Conservation (phyloP, 305 asterid genomes). For the Stenogyne calaminthoides region DNA sequence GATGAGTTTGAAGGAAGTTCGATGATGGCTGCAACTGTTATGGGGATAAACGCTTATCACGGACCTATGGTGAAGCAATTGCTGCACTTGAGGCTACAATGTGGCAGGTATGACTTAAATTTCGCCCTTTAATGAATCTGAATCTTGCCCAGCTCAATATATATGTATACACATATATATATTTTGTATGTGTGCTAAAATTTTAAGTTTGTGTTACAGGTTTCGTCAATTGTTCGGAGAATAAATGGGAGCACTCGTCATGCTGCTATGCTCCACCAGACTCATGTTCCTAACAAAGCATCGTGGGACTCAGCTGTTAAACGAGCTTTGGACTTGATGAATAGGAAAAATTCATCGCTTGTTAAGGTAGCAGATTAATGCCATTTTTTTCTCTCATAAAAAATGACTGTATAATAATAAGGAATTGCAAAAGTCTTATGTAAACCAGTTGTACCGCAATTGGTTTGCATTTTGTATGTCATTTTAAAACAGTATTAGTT, state of each 20-base stretch:
- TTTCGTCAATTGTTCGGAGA: constrained; percentile 52
- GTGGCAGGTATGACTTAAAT: constrained; percentile 54
- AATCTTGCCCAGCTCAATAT: constrained; percentile 4
- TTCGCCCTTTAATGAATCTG: not conserved
- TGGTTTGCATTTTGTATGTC: too few species aligned
- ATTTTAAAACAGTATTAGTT: too few species aligned
- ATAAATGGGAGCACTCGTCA: constrained; percentile 38
- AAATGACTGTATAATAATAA: too few species aligned
- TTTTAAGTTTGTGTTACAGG: constrained; percentile 45
- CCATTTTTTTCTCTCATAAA: not conserved
- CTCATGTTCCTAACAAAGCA: constrained; percentile 69
- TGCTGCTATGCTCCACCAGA: constrained; percentile 49
- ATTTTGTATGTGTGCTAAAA: too few species aligned
- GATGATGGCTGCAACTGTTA: constrained; percentile 76
- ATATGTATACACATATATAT: too few species aligned
- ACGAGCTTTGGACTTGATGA: constrained; percentile 74
- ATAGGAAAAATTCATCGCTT: constrained; percentile 51
- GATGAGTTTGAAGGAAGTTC: constrained; percentile 92
- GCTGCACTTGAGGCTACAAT: constrained; percentile 71
- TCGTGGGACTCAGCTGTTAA: constrained; percentile 79
- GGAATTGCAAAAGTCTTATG: too few species aligned
- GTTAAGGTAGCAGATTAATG: constrained; percentile 55
- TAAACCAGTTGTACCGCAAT: too few species aligned
- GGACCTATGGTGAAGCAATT: constrained; percentile 63
- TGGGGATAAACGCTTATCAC: constrained; percentile 81